Base-by-base conservation (phyloP, 129 eudicot species). In the Lactuca saligna region DNA sequence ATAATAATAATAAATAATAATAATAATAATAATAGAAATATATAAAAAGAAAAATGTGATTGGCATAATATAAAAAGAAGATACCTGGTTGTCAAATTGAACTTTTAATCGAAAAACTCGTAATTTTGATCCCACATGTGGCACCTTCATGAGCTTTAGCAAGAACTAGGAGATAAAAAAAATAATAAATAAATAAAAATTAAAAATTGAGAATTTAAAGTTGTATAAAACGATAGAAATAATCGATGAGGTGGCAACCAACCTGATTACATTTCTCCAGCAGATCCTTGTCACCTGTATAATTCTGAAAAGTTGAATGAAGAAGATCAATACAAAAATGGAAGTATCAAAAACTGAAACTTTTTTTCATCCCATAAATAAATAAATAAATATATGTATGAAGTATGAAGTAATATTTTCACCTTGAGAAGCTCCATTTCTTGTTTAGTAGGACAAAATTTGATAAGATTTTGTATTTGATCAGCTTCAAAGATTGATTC, bases 81-180 rank as follows among this genome's bases (percentile, higher is more conserved):
- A 17, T 68, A 91, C 98, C 98, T 88, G 98, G 69, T 90, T 57
- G 55, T 77, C 87, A 54, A 93, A 93, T 73, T 86, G 96, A 76
- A 93, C 89, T 84, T 93, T 93, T 87, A 93, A 93, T 46, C 89
- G 76, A 80, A 93, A 93, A 74, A 89, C 97, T 64, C 97, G 81
- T 69, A 93, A 78, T 79, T 93, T 93, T 4, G 98, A 89, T 71
- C 89, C 97, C 70, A 93, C 97, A 50, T 97, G 88, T 67, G 98
- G 98, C 66, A 89, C 98, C 81, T 88, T 93, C 98, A 93, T 93
- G 71, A 93, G 86, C 90, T 93, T 95, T 80, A 93, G 54, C 65
- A 93, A 93, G 74, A 84, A 89, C 96, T 89, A 88, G 61, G 69
- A 84, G 55, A 75, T 50, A 53, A 20, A 63, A 53, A 20, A 63